Base-by-base conservation (phyloP, 75 land plant genomes). In the Isoetes taiwanensis region DNA sequence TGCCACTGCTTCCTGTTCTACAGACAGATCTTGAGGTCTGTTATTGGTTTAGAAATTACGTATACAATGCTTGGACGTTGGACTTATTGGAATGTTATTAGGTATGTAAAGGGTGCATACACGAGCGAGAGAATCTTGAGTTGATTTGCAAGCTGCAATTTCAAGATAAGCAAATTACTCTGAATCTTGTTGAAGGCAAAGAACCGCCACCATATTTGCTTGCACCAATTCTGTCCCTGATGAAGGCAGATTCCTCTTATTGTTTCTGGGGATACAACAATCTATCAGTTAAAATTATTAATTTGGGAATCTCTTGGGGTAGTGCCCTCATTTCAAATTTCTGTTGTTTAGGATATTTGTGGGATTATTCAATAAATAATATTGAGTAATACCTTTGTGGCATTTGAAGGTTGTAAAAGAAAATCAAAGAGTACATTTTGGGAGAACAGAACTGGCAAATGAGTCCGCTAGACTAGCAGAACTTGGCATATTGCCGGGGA, bases 261-360 rank as follows among this genome's bases (percentile, higher is more conserved):
- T 54, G 98, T 93, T 57, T 87, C 96, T 70, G 85, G 90, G 12
- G 73, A 71, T 34, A 93, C 98, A 40, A 70, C 98, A 25, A 61
- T 93, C 21, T 88, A 88, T 52, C 96, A 88, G 64, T 63, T 93
- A 75, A 93, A 93, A 59, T 68, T 93, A 79, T 75, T 81, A 82
- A 84, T 93, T 48, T 93, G 98, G 98, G 98, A 93, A 56, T 68
- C 78, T 2, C 77, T 88, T 77, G 86, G 81, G 75, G 98, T 93
- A 81, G n/a, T n/a, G n/a, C n/a, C n/a, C n/a, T n/a, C n/a, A n/a
- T n/a, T n/a, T n/a, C n/a, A n/a, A n/a, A n/a, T n/a, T n/a, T n/a
- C n/a, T n/a, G n/a, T n/a, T n/a, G n/a, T n/a, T n/a, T n/a, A n/a
- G n/a, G n/a, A n/a, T n/a, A n/a, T n/a, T n/a, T n/a, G n/a, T n/a